Evolutionary conservation across 148 eudicot species (phyloP), one percentile per base, ranked within the genome.

Genomic region (Selenicereus undatus): DNA sequence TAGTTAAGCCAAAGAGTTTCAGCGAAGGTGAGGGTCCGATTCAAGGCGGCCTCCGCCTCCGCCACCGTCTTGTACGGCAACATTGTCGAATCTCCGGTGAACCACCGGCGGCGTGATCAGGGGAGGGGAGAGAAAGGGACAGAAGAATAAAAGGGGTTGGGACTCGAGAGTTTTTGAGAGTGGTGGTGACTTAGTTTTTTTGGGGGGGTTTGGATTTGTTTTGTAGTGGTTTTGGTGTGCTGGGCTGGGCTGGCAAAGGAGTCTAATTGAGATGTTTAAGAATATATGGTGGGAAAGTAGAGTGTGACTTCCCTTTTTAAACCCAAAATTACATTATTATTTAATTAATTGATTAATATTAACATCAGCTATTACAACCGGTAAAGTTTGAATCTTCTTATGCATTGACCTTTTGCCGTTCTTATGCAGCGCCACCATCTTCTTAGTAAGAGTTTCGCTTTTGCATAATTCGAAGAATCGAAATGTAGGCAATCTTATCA

Each of bases 1-100:
- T 95, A 95, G 16, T 91, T 88, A 56, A 91, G 68, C 98, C 98
- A 95, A 0, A 91, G 71, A 2, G 91, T 89, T 76, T 95, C 98
- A 11, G 88, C 82, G 66, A 78, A 42, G 30, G 98, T 86, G 2
- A 95, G 83, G 52, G 88, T 26, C 1, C 98, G 88, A 75, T 89
- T 89, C 52, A 95, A 54, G 78, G 90, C 86, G 58, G 87, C 16
- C 45, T 89, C 91, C 20, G 98, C 98, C 51, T 84, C 93, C 11
- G 50, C 50, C 30, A 88, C 36, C 45, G 93, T 85, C 21, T 76
- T 69, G 91, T 90, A 93, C 0, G 94, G 94, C 89, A 95, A 70
- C 98, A 95, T 95, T 80, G 85, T 79, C 20, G 69, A 0, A 13
- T 10, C 35, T 58, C 45, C 68, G 70, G 71, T 42, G 69, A 56